A percentile compares a stretch with the other conserved stretches of the same genome.
phyloP scores from a whole-genome alignment of 2,329 filamentous ascomycete genomes.

The Exutisphaerella laricina region DNA sequence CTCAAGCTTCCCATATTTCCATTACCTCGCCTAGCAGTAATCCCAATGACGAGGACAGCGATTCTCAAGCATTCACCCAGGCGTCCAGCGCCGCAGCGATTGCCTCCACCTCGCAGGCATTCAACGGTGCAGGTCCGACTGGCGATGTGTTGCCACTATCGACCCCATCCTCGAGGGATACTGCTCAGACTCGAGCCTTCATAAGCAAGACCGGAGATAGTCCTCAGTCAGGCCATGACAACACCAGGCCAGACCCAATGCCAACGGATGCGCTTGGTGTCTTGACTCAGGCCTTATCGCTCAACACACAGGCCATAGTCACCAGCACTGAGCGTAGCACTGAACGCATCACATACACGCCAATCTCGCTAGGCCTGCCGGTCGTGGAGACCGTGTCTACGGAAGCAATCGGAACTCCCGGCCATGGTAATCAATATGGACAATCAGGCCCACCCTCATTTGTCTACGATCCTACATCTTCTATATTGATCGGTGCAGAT shows the following conservation, averaged over 20 bases:
- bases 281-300: background rate
- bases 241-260: background rate
- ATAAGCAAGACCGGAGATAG: background rate
- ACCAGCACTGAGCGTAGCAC: background rate
- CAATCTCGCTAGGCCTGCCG: background rate
- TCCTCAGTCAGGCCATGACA: background rate
- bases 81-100: background rate
- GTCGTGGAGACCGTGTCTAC: background rate
- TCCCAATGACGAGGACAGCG: too few relatives aligned
- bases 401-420: too few relatives aligned
- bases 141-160: background rate
- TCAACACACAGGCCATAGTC: background rate
- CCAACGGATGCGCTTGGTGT: slow-evolving; percentile 7
- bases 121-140: background rate
- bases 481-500: background rate
- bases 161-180: background rate
- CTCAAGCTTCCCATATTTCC: too few relatives aligned
- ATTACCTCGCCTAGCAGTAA: too few relatives aligned
- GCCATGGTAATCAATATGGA: too few relatives aligned
- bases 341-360: background rate
- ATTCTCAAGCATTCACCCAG: background rate
- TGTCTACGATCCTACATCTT: background rate
- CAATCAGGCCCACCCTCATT: background rate
- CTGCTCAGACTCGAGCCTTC: too few relatives aligned
- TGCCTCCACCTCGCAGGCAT: background rate